Evolutionary conservation across 495 filamentous ascomycete genomes (phyloP).

Genomic region (Penicillium odoratum): DNA sequence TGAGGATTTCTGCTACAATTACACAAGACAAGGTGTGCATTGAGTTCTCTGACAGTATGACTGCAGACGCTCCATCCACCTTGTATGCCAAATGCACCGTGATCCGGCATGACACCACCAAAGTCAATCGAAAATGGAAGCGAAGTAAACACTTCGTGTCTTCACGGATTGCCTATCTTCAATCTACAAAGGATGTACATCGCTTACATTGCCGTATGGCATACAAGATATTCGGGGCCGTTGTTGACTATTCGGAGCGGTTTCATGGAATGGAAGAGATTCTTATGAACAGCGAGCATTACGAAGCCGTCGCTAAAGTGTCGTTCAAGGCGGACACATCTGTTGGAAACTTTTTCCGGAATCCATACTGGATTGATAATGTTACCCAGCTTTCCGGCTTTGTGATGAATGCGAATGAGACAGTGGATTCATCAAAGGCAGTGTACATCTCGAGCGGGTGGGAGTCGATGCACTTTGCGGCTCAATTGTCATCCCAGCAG

Average conservation of each 20-base stretch:
- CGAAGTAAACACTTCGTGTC: too few species aligned
- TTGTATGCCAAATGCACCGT: too few species aligned
- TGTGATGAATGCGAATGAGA: conserved; percentile 35
- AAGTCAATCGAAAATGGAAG: conserved; percentile 31
- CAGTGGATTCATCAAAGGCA: conserved; percentile 20
- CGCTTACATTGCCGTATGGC: conserved; percentile 25
- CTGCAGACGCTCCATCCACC: too few species aligned
- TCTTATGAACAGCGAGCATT: conserved; percentile 22
- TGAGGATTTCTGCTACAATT: too few species aligned
- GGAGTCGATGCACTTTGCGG: conserved; percentile 24
- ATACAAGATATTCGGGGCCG: conserved; percentile 31
- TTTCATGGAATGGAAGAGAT: conserved; percentile 39
- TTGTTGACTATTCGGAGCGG: conserved; percentile 40
- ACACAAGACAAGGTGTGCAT: too few species aligned
- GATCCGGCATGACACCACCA: too few species aligned
- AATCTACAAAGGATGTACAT: too few species aligned
- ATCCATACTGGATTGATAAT: conserved; percentile 46
- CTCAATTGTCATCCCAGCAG: conserved; percentile 26
- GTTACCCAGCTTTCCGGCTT: conserved; percentile 44
- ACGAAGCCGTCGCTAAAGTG: conserved; percentile 44
- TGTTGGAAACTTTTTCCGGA: conserved; percentile 11
- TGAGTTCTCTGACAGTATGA: too few species aligned
- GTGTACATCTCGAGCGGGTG: conserved; percentile 43
- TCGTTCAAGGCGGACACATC: conserved; percentile 25
- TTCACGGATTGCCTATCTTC: too few species aligned